Percentiles rank a stretch among this genome's conserved stretches.
These are phyloP conservation scores for Lasiosphaeriaceae sp. DNA, from an alignment of 495 filamentous ascomycete genomes.

Conservation along the genomic window DNA sequence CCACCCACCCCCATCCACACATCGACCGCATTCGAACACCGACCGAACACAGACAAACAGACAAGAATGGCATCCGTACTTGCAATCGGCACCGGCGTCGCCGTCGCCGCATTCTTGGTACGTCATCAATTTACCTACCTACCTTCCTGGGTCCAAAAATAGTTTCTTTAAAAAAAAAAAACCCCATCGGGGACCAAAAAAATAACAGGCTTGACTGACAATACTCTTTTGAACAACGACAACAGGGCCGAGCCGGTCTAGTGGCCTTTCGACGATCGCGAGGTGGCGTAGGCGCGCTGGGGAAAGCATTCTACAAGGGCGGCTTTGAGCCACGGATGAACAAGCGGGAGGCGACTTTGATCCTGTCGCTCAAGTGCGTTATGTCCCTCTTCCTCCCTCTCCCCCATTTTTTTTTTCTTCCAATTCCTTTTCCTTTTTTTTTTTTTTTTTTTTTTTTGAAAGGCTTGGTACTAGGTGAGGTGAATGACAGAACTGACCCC, in stretches of 20 bases:
- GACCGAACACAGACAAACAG: background rate
- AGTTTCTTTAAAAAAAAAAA: background rate
- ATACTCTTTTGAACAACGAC: no score
- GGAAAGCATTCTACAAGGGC: slow-evolving; percentile 92
- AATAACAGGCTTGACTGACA: no score
- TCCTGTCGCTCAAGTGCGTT: slow-evolving; percentile 82
- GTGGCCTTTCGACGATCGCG: slow-evolving; percentile 81
- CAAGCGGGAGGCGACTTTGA: slow-evolving; percentile 82
- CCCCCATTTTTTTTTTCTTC: background rate
- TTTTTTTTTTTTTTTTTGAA: background rate
- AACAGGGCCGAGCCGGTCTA: slow-evolving; percentile 82
- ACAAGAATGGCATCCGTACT: slow-evolving; percentile 68
- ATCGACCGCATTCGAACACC: no score
- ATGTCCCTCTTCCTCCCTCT: slow-evolving; percentile 5
- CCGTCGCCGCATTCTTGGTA: slow-evolving; percentile 72
- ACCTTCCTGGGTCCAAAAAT: background rate
- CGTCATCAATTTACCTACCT: slow-evolving; percentile 18
- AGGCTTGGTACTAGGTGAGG: no score
- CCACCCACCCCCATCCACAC: no score
- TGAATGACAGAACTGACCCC: slow-evolving; percentile 5
- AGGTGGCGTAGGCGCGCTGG: slow-evolving; percentile 71
- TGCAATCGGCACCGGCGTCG: slow-evolving; percentile 73
- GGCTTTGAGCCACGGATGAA: slow-evolving; percentile 96
- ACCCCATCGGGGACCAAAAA: no score
- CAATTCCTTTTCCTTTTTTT: background rate